These are phyloP conservation scores for Salix caprea DNA, from an alignment of 345 rosid species.

Conservation along the genomic window DNA sequence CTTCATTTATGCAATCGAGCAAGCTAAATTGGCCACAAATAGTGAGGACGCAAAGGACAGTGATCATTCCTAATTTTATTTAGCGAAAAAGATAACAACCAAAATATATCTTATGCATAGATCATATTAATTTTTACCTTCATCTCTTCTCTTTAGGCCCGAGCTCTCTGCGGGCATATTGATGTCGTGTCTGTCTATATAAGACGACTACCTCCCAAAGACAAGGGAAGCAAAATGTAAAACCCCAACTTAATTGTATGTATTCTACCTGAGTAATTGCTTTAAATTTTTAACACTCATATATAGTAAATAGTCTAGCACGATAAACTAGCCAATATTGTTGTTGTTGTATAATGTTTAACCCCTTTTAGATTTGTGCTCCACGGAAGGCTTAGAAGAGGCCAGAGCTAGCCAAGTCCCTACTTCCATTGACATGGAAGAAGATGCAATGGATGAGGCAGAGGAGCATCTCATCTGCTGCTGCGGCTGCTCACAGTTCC, in stretches of 20 bases:
- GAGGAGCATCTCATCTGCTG: slow-evolving; percentile 11
- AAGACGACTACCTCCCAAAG: neutral
- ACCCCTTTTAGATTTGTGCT: slow-evolving; percentile 14
- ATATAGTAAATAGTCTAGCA: neutral
- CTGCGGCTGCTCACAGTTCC: slow-evolving; percentile 3
- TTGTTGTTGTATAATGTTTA: neutral
- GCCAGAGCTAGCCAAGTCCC: slow-evolving; percentile 31
- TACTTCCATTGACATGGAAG: slow-evolving; percentile 10
- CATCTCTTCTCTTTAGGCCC: neutral
- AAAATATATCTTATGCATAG: neutral
- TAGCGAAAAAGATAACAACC: neutral
- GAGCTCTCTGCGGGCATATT: neutral
- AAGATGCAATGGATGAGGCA: slow-evolving; percentile 5
- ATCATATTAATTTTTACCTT: neutral
- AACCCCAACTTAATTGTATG: neutral
- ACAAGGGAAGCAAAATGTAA: neutral
- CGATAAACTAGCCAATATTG: neutral
- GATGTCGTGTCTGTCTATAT: neutral
- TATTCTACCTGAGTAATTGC: neutral
- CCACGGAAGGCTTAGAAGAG: slow-evolving; percentile 13
- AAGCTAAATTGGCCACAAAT: too few species aligned
- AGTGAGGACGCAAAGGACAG: neutral
- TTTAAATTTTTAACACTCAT: too few species aligned
- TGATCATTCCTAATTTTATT: neutral
- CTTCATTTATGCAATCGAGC: too few species aligned